These are phyloP conservation scores for Magnaporthiopsis rhizophila DNA, from an alignment of 2,329 filamentous ascomycete genomes.

Conservation along the genomic window DNA sequence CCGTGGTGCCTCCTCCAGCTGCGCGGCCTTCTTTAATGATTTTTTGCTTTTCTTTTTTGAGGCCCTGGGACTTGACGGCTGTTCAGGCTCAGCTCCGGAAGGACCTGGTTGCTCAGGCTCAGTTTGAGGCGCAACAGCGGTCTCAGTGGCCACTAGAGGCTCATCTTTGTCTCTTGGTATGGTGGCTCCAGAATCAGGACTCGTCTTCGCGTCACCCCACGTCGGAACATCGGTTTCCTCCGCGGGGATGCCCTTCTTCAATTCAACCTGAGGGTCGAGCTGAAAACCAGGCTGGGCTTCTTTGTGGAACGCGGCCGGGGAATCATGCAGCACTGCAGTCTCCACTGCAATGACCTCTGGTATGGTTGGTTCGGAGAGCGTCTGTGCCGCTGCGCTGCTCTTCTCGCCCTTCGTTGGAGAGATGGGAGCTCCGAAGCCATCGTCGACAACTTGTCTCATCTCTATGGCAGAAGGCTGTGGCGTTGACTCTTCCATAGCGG, in stretches of 20 bases:
- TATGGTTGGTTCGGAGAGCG: not conserved
- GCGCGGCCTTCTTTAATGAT: not conserved
- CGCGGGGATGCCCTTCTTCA: not conserved
- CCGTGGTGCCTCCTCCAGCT: not conserved
- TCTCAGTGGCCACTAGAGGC: not conserved
- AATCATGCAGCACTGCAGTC: not conserved
- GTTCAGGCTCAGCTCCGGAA: not conserved
- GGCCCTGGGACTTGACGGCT: not conserved
- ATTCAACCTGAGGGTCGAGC: not conserved
- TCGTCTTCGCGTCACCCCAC: not conserved
- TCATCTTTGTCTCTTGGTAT: not conserved
- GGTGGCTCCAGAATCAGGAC: not conserved
- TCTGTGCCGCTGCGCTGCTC: not conserved
- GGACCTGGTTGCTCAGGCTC: not conserved
- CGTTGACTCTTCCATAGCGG: not conserved
- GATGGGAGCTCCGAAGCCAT: not conserved
- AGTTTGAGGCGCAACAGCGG: not conserved
- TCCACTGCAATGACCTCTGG: not conserved
- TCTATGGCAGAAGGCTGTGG: not conserved
- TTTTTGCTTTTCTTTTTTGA: constrained; percentile 3
- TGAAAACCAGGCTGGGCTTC: not conserved
- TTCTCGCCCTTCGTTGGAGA: not conserved
- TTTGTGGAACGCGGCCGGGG: not conserved
- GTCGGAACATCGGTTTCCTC: not conserved
- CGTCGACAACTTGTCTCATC: not conserved